A percentile compares a stretch with the other conserved stretches of the same genome.
Conservation (phyloP, 2,329 filamentous ascomycete genomes). For the Lecanicillium sp. region DNA sequence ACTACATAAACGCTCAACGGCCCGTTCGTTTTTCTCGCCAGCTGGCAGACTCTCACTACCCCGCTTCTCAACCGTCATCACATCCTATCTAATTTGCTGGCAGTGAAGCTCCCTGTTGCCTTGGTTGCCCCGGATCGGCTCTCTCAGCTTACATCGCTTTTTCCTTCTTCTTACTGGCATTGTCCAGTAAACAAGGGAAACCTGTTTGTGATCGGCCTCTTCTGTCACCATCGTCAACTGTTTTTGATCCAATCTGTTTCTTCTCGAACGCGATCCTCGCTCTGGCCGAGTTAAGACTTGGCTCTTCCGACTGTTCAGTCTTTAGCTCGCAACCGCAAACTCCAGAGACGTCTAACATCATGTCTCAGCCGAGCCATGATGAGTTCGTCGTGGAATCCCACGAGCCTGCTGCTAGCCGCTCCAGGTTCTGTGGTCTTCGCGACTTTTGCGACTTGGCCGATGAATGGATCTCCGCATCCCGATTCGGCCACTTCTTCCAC, state of each 20-base stretch:
- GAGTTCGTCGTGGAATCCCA: slow-evolving; percentile 15
- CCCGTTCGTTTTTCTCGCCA: slow-evolving; percentile 7
- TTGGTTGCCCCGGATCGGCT: neutral
- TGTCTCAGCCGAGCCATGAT: slow-evolving; percentile 10
- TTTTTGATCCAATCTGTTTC: neutral
- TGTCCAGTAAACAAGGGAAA: too few species aligned
- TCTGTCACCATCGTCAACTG: too few species aligned
- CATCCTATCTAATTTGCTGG: neutral
- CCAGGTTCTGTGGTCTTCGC: slow-evolving; percentile 28
- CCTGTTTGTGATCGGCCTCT: too few species aligned
- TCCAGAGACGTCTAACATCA: neutral
- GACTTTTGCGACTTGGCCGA: slow-evolving; percentile 32
- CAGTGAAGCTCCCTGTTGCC: neutral
- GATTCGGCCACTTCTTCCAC: slow-evolving; percentile 56
- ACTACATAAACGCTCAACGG: slow-evolving; percentile 1
- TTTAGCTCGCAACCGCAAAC: neutral
- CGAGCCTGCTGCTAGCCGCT: slow-evolving; percentile 18
- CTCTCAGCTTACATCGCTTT: neutral
- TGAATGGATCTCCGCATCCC: slow-evolving; percentile 33
- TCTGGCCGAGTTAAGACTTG: too few species aligned
- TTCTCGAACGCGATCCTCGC: too few species aligned
- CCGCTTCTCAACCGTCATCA: slow-evolving; percentile 1
- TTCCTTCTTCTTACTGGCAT: neutral
- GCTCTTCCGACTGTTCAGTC: too few species aligned
- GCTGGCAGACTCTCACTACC: slow-evolving; percentile 8